Base-by-base conservation (phyloP, 2,329 filamentous ascomycete genomes). In the Mycocentrospora acerina region DNA sequence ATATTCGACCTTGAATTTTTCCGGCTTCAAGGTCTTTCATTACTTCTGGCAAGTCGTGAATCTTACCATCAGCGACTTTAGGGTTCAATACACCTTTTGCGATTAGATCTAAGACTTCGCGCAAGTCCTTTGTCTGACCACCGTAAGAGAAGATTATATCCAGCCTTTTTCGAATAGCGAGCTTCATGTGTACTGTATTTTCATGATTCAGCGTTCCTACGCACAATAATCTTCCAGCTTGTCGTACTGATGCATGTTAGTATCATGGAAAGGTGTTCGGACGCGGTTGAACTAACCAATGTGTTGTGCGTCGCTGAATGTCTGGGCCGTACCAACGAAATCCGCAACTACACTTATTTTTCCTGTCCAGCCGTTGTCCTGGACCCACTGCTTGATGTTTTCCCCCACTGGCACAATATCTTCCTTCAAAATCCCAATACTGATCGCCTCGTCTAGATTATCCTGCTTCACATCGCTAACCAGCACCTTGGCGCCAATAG, bases 111-210 rank as follows among this genome's bases (percentile, higher is more conserved):
- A 54, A 35, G 12, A 38, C 40, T 34, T 54, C 48, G 19, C 38
- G 42, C n/a, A 54, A 24, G 37, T 54, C 50, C 28, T 18, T 26
- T 14, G 29, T 46, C 27, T 56, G 53, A 6, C 53, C 53, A 2
- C 53, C 50, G 29, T 56, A 54, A 12, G 50, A 54, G 30, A 56
- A 56, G 25, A 51, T 44, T 14, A 54, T 50, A 11, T 44, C 43
- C 3, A 56, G 37, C 11, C 53, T 25, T 32, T 56, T 54, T 7
- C 50, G 37, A 29, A 56, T 56, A 3, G 34, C 46, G 18, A 56
- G 17, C 24, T 54, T 56, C 53, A 56, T 54, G 16, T 56, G 44
- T 6, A 56, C 48, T 2, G 46, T 51, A n/a, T 50, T 56, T n/a
- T 56, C 46, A 28, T 56, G 53, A 17, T 54, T 56, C 33, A 56